Evolutionary conservation across 1,284 basidiomycete species (phyloP), one percentile per base, ranked within the genome.

Genomic region (Cryptococcus wingfieldii): DNA sequence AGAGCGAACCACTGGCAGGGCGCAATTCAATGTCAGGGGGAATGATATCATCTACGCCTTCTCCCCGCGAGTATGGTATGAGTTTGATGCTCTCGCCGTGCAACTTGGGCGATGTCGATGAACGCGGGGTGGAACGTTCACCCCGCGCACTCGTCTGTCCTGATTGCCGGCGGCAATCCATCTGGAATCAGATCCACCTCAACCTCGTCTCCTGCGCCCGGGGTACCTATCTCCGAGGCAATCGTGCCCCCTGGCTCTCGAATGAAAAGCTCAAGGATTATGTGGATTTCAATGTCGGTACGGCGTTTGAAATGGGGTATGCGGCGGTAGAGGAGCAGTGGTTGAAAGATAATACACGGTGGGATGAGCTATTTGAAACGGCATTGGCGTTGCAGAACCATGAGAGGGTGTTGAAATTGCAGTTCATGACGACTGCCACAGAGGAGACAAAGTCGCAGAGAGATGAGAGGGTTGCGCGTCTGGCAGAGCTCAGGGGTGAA

Each of bases 321-420:
- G 38, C 46, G 1, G 62, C 63, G 2, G 50, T 69, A 10, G 68
- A 71, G 25, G 60, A 63, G 38, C 39, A 57, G 50, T 71, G 63
- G 58, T 48, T 69, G 19, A 18, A 38, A 9, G 50, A 56, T n/a
- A 63, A 71, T 41, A 66, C 64, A 3, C 54, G 59, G 9, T 68
- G 59, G 59, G 34, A 23, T n/a, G 62, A 68, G 41, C 42, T 65
- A 5, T 18, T 39, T 5, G 38, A 9, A n/a, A 49, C 46, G 16
- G 61, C 64, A 12, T 10, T 54, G 18, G 23, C 50, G 3, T 43
- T 69, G 12, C 69, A 71, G 42, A n/a, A 46, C 10, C 38, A 60
- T 31, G 54, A 57, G 39, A 38, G 45, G 23, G 18, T 34, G 7
- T 37, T 56, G 27, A 51, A 59, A 39, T 18, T 19, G 9, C n/a